Conservation (phyloP, 768 basidiomycete species). For the Gelatoporia subvermispora region DNA sequence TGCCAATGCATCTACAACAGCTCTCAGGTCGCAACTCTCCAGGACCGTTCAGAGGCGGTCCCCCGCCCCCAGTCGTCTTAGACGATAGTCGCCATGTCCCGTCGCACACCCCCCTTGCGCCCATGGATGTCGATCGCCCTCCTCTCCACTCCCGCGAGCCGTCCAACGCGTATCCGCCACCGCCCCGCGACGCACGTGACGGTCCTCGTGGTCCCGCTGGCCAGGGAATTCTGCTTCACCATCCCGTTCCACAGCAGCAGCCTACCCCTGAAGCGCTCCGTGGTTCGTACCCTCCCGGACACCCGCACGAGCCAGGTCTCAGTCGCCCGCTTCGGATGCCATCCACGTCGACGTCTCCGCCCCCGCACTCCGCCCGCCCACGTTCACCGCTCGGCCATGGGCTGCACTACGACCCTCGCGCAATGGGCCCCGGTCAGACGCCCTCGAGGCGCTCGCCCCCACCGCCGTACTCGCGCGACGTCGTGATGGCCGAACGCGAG, state of each 20-base stretch:
- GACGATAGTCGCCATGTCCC: conserved; percentile 67
- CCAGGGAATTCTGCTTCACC: conserved; percentile 58
- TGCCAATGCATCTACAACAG: conserved; percentile 36
- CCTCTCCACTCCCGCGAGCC: conserved; percentile 50
- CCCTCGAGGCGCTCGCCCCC: conserved; percentile 53
- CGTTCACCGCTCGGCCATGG: conserved; percentile 39
- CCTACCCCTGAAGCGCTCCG: conserved; percentile 39
- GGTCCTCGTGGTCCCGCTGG: conserved; percentile 48
- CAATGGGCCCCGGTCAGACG: conserved; percentile 44
- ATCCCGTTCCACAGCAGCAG: conserved; percentile 56
- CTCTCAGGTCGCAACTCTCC: conserved; percentile 41
- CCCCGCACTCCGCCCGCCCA: conserved; percentile 38
- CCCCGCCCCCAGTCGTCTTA: conserved; percentile 75
- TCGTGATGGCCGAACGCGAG: conserved; percentile 48
- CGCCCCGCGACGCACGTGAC: conserved; percentile 35
- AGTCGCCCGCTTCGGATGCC: conserved; percentile 46
- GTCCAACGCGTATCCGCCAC: conserved; percentile 28
- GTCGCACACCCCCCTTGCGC: conserved; percentile 68
- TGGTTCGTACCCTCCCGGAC: conserved; percentile 40
- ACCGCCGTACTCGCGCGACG: conserved; percentile 51
- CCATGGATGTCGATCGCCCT: conserved; percentile 52
- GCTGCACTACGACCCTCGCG: conserved; percentile 31
- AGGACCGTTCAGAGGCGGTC: conserved; percentile 76
- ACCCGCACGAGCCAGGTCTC: conserved; percentile 56
- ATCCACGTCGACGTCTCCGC: conserved; percentile 60